Conservation (phyloP, 352 stramenopile genomes). For the Phytophthora sansomeana region DNA sequence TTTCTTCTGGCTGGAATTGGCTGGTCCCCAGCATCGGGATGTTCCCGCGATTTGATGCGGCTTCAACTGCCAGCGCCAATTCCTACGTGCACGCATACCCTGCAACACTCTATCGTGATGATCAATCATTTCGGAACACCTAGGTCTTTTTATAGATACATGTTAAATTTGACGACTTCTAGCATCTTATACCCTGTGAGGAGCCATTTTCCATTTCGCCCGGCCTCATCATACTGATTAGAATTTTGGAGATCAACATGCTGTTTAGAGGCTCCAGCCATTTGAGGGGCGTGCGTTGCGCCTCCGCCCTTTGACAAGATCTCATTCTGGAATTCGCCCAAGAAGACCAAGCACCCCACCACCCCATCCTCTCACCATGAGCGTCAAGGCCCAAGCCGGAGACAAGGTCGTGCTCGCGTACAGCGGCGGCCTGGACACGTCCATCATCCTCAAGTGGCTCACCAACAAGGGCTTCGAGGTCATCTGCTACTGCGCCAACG, state of each 20-base stretch:
- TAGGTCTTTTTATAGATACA: no score
- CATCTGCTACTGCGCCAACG: conserved; percentile 99
- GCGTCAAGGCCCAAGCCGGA: conserved; percentile 71
- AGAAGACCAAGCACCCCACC: conserved; percentile 24
- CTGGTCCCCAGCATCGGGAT: conserved; percentile 21
- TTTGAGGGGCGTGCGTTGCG: background rate
- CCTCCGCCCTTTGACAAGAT: conserved; percentile 28
- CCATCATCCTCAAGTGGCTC: conserved; percentile 99
- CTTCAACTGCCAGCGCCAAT: background rate
- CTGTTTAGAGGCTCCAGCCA: conserved; percentile 30
- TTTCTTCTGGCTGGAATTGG: conserved; percentile 19
- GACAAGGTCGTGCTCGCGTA: conserved; percentile 97
- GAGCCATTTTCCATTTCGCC: conserved; percentile 17
- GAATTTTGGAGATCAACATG: conserved; percentile 34
- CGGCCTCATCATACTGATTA: conserved; percentile 36
- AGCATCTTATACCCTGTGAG: background rate
- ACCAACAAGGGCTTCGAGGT: conserved; percentile 98
- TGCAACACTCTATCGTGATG: background rate
- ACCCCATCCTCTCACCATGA: conserved; percentile 51
- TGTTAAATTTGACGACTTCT: background rate
- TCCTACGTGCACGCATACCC: background rate
- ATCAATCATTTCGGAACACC: background rate
- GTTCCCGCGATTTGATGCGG: conserved; percentile 28
- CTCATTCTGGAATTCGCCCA: conserved; percentile 55
- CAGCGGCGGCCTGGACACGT: conserved; percentile 98